Percentiles rank a stretch among this genome's conserved stretches.
Conservation (phyloP, 345 rosid species). For the Pseudoturritis turrita region DNA sequence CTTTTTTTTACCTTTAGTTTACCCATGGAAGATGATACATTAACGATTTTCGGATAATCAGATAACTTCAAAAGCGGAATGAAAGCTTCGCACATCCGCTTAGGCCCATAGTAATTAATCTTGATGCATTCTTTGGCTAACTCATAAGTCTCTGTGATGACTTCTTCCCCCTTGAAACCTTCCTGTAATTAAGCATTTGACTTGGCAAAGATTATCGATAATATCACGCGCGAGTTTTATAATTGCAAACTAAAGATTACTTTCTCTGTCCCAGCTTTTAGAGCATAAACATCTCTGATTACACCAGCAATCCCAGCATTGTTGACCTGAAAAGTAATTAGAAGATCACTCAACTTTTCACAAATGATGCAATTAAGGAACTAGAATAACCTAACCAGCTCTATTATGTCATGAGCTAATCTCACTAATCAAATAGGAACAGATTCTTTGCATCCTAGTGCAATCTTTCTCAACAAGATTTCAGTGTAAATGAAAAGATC, state of each 20-base stretch:
- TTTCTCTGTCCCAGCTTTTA: constrained; percentile 12
- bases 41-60: constrained; percentile 44
- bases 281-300: constrained; percentile 13
- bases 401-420: background rate
- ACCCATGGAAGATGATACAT: constrained; percentile 41
- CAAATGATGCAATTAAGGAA: too few relatives aligned
- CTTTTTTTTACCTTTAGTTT: constrained; percentile 31
- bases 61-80: constrained; percentile 43
- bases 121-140: constrained; percentile 35
- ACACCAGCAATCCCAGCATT: constrained; percentile 44
- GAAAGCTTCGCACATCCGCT: constrained; percentile 42
- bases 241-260: constrained; percentile 7
- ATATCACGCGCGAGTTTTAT: background rate
- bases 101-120: constrained; percentile 50
- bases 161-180: constrained; percentile 27
- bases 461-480: too few relatives aligned
- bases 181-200: constrained; percentile 2
- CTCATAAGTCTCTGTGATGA: constrained; percentile 27
- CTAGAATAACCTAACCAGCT: background rate
- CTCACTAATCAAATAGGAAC: too few relatives aligned
- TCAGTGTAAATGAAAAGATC: background rate
- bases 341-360: background rate
- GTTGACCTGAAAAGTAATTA: constrained; percentile 36
- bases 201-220: background rate
- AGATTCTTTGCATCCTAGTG: too few relatives aligned